Evolutionary conservation across 352 stramenopile genomes (phyloP), one percentile per base, ranked within the genome.

Genomic region (Globisporangium takayamanum): DNA sequence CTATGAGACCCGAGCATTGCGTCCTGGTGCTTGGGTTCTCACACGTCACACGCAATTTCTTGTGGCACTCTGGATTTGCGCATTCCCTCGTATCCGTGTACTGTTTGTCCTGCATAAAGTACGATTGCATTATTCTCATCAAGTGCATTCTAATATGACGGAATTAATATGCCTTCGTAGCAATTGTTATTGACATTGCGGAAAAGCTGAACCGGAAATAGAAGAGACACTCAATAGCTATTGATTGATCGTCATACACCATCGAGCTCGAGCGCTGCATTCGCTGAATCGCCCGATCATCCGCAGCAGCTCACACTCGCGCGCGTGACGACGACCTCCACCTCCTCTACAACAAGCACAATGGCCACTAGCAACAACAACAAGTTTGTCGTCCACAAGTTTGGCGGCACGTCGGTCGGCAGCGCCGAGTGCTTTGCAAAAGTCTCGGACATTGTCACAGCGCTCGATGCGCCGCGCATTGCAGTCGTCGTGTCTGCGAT

Each of bases 351-450:
- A 11, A 44, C n/a, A 10, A 47, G 1, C 51, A 41, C 15, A 48
- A 57, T 57, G 51, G 51, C 46, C 20, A 33, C 46, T 12, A 26
- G 1, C 46, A 33, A 18, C 30, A 54, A 7, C 45, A 57, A 72
- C 63, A 77, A 88, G 64, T 94, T 92, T 45, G 89, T 98, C 37
- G 92, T 98, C 36, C 97, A 99, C 78, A 99, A 99, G 69, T 99
- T 99, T 73, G 97, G 97, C 57, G 97, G 97, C 45, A 98, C 88
- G 50, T 98, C 87, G 47, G 78, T 99, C 26, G 95, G 94, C 51
- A 97, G 94, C 68, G 80, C 91, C 50, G 83, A 94, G 53, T 92
- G 94, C 60, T 96, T 99, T 62, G 85, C 79, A 51, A 79, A 87
- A 42, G 84, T 94, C 25, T 66, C 66, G n/a, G 68, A 85, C 55